These are phyloP conservation scores for Sporobolus alterniflorus DNA, from an alignment of 202 grass and related monocot species.

Conservation along the genomic window DNA sequence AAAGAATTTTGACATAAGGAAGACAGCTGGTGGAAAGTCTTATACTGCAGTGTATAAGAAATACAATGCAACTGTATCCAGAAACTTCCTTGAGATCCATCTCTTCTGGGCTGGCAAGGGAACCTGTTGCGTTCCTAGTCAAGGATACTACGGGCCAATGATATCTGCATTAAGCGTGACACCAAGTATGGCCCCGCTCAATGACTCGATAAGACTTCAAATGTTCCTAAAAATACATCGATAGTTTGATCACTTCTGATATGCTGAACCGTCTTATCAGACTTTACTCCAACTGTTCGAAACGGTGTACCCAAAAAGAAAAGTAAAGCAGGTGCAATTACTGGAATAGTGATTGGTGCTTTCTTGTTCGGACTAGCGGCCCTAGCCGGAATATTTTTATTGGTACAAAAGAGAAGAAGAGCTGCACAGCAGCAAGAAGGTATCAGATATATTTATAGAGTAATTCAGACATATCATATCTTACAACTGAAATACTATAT, in stretches of 20 bases:
- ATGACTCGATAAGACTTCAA: background rate
- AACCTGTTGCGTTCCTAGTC: conserved; percentile 65
- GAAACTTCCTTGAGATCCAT: conserved; percentile 91
- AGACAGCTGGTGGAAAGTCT: conserved; percentile 18
- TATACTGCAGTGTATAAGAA: conserved; percentile 20
- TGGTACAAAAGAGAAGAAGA: conserved; percentile 45
- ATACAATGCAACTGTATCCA: conserved; percentile 17
- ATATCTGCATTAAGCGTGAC: conserved; percentile 16
- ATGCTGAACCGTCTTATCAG: conserved; percentile 30
- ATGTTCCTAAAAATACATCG: background rate
- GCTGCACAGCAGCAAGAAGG: conserved; percentile 46
- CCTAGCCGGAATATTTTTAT: conserved; percentile 36
- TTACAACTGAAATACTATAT: background rate
- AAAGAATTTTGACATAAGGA: conserved; percentile 31
- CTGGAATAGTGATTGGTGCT: conserved; percentile 51
- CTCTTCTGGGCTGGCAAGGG: conserved; percentile 97
- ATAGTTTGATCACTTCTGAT: conserved; percentile 9
- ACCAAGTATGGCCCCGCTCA: conserved; percentile 8
- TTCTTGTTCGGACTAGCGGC: conserved; percentile 43
- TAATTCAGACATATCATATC: background rate
- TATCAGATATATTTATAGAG: conserved; percentile 13
- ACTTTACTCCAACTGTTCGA: conserved; percentile 68
- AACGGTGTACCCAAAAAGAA: conserved; percentile 44
- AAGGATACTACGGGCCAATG: conserved; percentile 71
- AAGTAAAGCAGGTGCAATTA: conserved; percentile 57